Base-by-base conservation (phyloP, 139 green algal species). In the Haematococcus lacustris region DNA sequence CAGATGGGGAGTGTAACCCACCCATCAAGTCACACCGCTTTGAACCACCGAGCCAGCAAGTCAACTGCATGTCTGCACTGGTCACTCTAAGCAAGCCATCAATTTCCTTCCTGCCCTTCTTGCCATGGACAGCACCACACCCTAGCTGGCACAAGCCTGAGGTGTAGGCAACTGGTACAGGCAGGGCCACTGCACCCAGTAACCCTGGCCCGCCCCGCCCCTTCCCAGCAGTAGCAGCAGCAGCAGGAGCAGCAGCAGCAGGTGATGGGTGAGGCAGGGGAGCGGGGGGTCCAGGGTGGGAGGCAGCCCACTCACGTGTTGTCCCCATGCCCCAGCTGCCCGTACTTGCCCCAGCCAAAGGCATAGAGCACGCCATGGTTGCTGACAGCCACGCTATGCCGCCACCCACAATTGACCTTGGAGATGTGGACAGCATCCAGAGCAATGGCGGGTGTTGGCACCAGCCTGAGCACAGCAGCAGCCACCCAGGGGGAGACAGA, bases 321-420 rank as follows among this genome's bases (percentile, higher is more conserved):
- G 81, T 93, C 83, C 0, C 92, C 92, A 39, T 93, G 88, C 34
- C 91, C 91, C 38, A 97, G 85, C 83, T 97, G 93, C 13, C 91
- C 93, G 68, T 96, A 97, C 75, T 94, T 95, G 82, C 65, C 83
- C 93, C 93, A 97, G 66, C 93, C 93, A 80, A 90, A 97, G 1
- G 90, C 92, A 73, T 85, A 96, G 41, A 97, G 61, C 3, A 35
- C 61, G 9, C 93, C 90, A 9, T 76, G 59, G 1, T 76, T 57
- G 0, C 80, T 75, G 23, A 97, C 80, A 0, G 80, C 86, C 2
- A 90, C 80, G 34, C 81, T 91, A 78, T 97, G 92, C 51, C 93
- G 75, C 93, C 93, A 97, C 25, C 93, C 93, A 71, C 88, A 95
- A 2, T 86, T 87, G 26, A 92, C 88, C 5, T 57, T 40, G 2